These are phyloP conservation scores for Ettlia oleoabundans DNA, from an alignment of 139 green algal species.

Conservation along the genomic window DNA sequence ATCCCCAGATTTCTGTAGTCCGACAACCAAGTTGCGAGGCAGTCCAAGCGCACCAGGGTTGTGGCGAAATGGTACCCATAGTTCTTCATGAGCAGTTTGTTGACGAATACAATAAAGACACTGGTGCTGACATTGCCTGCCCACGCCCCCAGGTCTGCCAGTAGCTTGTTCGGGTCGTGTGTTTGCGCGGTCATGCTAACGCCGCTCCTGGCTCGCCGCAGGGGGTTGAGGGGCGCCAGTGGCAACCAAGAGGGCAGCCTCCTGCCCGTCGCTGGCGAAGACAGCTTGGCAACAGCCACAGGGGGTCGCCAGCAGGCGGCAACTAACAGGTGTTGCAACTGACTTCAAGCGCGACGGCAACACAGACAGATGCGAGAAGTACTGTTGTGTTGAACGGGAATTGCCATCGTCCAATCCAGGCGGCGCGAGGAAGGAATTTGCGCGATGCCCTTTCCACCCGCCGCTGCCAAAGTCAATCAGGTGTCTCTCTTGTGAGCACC, in stretches of 20 bases:
- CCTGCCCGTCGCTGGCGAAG: neutral
- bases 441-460: neutral
- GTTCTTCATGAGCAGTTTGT: conserved; percentile 63
- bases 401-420: neutral
- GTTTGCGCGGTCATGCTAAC: neutral
- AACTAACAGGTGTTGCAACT: neutral
- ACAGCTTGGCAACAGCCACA: neutral
- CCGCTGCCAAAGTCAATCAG: neutral
- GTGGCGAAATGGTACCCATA: conserved; percentile 38
- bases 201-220: neutral
- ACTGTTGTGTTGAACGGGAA: too few species aligned
- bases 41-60: neutral
- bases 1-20: too few species aligned
- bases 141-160: conserved; percentile 36
- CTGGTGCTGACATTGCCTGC: conserved; percentile 49
- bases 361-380: too few species aligned
- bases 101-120: conserved; percentile 66
- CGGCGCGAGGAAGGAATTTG: too few species aligned
- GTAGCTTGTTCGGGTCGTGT: neutral
- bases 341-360: too few species aligned
- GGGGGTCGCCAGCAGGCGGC: neutral
- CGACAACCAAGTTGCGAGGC: too few species aligned
- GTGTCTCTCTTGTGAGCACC: too few species aligned
- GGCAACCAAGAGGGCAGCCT: neutral
- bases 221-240: neutral